Conservation (phyloP, 768 basidiomycete genomes). For the Agaricus blazei region DNA sequence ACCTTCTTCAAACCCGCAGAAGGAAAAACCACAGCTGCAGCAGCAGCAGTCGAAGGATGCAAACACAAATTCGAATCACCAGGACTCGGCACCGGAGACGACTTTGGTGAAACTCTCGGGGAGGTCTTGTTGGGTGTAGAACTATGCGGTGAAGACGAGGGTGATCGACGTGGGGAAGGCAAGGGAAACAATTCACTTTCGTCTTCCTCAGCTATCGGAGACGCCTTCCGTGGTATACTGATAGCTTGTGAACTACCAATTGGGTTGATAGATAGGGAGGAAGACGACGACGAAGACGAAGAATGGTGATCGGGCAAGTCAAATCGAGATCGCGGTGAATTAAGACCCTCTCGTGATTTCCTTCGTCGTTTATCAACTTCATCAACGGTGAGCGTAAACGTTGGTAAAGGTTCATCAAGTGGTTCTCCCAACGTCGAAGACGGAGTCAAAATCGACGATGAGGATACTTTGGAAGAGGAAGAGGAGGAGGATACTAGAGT, state of each 20-base stretch:
- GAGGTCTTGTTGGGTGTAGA: conserved; percentile 11
- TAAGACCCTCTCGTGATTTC: neutral
- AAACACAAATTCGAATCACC: conserved; percentile 25
- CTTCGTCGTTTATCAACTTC: conserved; percentile 55
- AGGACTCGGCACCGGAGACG: conserved; percentile 27
- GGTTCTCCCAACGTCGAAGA: neutral
- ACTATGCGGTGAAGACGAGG: conserved; percentile 13
- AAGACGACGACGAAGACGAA: neutral
- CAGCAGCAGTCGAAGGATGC: conserved; percentile 2
- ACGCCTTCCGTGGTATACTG: conserved; percentile 16
- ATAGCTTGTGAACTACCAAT: conserved; percentile 7
- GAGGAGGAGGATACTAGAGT: no score
- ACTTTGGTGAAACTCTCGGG: conserved; percentile 12
- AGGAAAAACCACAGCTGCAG: neutral
- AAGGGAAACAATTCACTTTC: conserved; percentile 55
- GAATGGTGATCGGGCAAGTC: conserved; percentile 3
- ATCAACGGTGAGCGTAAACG: conserved; percentile 49
- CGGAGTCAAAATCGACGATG: no score
- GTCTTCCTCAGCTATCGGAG: conserved; percentile 49
- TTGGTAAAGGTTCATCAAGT: conserved; percentile 9
- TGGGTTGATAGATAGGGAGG: neutral
- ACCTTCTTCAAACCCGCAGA: conserved; percentile 15
- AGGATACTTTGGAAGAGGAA: no score
- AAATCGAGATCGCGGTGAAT: neutral
- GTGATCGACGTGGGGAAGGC: conserved; percentile 54